These are phyloP conservation scores for Quercus robur DNA, from an alignment of 306 rosid genomes.

Conservation along the genomic window DNA sequence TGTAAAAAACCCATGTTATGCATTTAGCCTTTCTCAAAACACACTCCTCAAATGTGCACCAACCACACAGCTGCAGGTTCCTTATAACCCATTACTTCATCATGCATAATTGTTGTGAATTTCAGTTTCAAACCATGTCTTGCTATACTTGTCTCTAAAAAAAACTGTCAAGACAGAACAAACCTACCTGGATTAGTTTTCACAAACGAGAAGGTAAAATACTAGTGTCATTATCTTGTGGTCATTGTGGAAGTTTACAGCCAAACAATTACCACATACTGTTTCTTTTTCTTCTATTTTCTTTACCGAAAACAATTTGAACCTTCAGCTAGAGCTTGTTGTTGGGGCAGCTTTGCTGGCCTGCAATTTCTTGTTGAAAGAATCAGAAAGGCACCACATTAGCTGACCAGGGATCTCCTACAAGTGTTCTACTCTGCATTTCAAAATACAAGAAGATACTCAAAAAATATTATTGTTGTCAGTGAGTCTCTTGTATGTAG, in stretches of 20 bases:
- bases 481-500: neutral
- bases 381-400: conserved; percentile 18
- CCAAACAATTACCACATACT: neutral
- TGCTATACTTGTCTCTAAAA: no score
- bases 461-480: neutral
- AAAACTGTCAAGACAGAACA: no score
- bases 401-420: neutral
- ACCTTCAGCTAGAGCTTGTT: conserved; percentile 81
- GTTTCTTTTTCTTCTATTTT: neutral
- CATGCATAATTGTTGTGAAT: no score
- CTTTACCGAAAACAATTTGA: neutral
- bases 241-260: neutral
- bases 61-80: no score
- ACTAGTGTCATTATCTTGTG: neutral
- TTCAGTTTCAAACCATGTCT: no score
- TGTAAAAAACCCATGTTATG: no score
- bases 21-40: no score
- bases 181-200: neutral
- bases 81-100: no score
- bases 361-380: conserved; percentile 72
- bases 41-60: no score
- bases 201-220: neutral
- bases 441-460: neutral
- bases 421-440: neutral
- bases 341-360: conserved; percentile 85